A percentile compares a stretch with the other conserved stretches of the same genome.
These are phyloP conservation scores for Prillingera fragicola DNA, from an alignment of 1,284 basidiomycete genomes.

Conservation along the genomic window DNA sequence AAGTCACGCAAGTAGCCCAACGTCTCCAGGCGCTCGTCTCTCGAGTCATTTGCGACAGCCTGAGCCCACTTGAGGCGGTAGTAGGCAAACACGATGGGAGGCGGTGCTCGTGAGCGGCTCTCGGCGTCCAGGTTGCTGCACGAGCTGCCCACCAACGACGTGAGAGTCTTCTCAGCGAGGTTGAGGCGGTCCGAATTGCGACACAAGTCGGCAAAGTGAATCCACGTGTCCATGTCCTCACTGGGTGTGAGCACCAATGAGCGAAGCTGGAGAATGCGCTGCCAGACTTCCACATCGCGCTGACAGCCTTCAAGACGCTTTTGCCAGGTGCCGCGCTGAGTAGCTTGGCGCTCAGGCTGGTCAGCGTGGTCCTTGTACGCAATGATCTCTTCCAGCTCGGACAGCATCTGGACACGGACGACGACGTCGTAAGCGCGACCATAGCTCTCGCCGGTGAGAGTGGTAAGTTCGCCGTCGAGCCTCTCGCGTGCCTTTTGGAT, in stretches of 20 bases:
- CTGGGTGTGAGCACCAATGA: constrained; percentile 89
- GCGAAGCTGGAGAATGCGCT: constrained; percentile 92
- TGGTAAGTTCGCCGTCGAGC: constrained; percentile 84
- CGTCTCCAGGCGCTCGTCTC: constrained; percentile 55
- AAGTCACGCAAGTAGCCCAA: constrained; percentile 83
- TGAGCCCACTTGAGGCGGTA: constrained; percentile 96
- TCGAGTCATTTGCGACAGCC: constrained; percentile 47
- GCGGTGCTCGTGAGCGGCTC: constrained; percentile 70
- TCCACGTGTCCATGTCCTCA: constrained; percentile 97
- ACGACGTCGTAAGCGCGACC: constrained; percentile 92
- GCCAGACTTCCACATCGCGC: constrained; percentile 98
- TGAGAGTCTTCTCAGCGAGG: constrained; percentile 94
- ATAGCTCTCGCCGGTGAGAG: constrained; percentile 92
- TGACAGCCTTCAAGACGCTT: constrained; percentile 91
- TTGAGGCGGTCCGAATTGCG: constrained; percentile 79
- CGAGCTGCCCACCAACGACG: constrained; percentile 70
- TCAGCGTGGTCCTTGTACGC: constrained; percentile 90
- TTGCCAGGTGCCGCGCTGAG: constrained; percentile 90
- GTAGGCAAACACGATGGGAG: constrained; percentile 94
- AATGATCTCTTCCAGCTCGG: constrained; percentile 97
- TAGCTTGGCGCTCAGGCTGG: constrained; percentile 81
- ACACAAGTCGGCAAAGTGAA: constrained; percentile 83
- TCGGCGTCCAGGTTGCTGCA: constrained; percentile 40
- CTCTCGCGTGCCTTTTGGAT: constrained; percentile 94
- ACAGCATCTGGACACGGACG: constrained; percentile 97